These are phyloP conservation scores for Galeopsis tetrahit DNA, from an alignment of 257 asterid genomes.

Conservation along the genomic window DNA sequence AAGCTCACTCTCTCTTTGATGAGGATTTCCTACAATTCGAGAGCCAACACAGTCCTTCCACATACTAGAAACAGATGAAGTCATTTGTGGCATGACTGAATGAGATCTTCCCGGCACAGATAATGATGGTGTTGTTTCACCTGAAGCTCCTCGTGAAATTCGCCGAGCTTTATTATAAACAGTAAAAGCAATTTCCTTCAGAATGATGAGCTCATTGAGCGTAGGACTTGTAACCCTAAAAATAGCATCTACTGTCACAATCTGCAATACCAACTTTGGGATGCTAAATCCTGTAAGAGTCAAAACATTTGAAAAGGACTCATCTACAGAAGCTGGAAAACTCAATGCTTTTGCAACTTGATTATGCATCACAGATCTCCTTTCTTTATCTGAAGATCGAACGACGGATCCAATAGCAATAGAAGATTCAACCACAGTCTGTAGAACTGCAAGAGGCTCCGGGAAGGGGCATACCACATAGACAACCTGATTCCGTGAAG, in stretches of 20 bases:
- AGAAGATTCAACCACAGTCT: constrained; percentile 89
- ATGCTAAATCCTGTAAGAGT: constrained; percentile 89
- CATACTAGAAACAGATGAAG: constrained; percentile 77
- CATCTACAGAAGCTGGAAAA: constrained; percentile 85
- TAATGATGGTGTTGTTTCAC: constrained; percentile 57
- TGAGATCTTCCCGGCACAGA: constrained; percentile 73
- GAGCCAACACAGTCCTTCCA: constrained; percentile 94
- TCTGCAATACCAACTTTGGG: constrained; percentile 93
- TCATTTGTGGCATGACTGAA: constrained; percentile 74
- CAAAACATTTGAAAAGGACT: constrained; percentile 83
- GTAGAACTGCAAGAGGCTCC: constrained; percentile 94
- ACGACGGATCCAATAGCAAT: constrained; percentile 85
- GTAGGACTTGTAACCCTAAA: constrained; percentile 92
- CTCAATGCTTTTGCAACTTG: constrained; percentile 98
- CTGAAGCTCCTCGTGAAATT: constrained; percentile 71
- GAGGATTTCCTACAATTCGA: constrained; percentile 69
- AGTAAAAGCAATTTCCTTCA: constrained; percentile 96
- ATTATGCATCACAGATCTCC: constrained; percentile 84
- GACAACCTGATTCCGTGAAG: constrained; percentile 65
- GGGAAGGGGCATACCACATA: constrained; percentile 99
- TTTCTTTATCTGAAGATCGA: constrained; percentile 90
- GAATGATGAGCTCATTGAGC: constrained; percentile 76
- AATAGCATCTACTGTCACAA: constrained; percentile 94
- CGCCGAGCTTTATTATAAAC: constrained; percentile 94
- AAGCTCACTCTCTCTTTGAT: constrained; percentile 86